Conservation (phyloP, 345 rosid species). For the Eucalyptus erythrocorys region DNA sequence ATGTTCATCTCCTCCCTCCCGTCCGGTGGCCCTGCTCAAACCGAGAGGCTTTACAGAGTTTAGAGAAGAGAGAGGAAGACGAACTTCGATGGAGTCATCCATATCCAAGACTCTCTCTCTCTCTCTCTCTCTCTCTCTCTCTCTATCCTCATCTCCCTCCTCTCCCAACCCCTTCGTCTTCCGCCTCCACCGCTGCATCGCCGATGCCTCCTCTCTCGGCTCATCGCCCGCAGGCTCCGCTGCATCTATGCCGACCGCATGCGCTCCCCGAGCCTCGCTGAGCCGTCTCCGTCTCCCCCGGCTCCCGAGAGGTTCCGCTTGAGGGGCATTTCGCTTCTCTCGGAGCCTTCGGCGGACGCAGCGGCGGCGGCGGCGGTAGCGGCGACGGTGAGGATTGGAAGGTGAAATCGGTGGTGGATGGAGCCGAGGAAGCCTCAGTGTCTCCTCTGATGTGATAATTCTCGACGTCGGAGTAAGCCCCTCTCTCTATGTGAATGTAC, state of each 20-base stretch:
- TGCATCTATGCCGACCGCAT: too few relatives aligned
- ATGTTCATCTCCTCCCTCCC: too few relatives aligned
- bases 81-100: neutral
- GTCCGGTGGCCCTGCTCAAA: too few relatives aligned
- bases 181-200: neutral
- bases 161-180: neutral
- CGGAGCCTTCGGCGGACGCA: neutral
- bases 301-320: neutral
- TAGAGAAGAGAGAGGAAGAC: neutral
- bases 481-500: neutral
- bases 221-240: too few relatives aligned
- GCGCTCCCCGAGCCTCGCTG: too few relatives aligned
- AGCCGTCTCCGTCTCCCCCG: too few relatives aligned
- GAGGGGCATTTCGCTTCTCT: neutral
- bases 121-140: too few relatives aligned
- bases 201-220: neutral
- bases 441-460: conserved; percentile 6
- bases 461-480: too few relatives aligned
- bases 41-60: too few relatives aligned
- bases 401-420: conserved; percentile 35
- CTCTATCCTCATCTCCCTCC: neutral
- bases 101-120: neutral
- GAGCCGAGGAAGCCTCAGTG: conserved; percentile 27
- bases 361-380: neutral
- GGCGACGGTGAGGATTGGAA: conserved; percentile 49